phyloP scores from a whole-genome alignment of 2,329 filamentous ascomycete species.

The Curvularia eragrostidis region DNA sequence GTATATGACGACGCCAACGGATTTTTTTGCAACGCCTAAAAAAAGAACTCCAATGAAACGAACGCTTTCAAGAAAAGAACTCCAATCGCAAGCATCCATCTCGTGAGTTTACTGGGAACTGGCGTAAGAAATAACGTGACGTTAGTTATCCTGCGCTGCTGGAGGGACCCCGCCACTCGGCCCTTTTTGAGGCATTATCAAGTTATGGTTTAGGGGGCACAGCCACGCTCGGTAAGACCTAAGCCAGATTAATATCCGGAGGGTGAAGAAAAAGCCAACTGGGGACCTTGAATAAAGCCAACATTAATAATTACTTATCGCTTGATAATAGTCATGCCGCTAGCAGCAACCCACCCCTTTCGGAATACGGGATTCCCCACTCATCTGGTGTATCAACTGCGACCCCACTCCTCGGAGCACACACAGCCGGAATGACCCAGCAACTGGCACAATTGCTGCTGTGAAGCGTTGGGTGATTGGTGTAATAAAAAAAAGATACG shows the following conservation, averaged over 20 bases:
- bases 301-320: neutral
- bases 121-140: neutral
- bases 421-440: neutral
- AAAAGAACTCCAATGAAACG: neutral
- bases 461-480: neutral
- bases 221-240: conserved; percentile 1
- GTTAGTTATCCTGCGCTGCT: neutral
- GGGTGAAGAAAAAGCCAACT: neutral
- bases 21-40: neutral
- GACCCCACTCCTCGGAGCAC: neutral
- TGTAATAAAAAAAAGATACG: neutral
- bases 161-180: neutral
- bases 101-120: neutral
- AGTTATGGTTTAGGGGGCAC: neutral
- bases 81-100: neutral
- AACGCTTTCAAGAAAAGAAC: neutral
- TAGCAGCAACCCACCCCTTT: neutral
- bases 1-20: neutral
- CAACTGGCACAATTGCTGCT: neutral
- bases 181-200: neutral
- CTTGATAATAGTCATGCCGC: neutral
- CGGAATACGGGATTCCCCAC: neutral
- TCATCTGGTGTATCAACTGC: neutral
- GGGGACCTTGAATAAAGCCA: neutral
- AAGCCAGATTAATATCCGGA: neutral